Base-by-base conservation (phyloP, 2,329 filamentous ascomycete genomes). In the Clonostachys rosea region DNA sequence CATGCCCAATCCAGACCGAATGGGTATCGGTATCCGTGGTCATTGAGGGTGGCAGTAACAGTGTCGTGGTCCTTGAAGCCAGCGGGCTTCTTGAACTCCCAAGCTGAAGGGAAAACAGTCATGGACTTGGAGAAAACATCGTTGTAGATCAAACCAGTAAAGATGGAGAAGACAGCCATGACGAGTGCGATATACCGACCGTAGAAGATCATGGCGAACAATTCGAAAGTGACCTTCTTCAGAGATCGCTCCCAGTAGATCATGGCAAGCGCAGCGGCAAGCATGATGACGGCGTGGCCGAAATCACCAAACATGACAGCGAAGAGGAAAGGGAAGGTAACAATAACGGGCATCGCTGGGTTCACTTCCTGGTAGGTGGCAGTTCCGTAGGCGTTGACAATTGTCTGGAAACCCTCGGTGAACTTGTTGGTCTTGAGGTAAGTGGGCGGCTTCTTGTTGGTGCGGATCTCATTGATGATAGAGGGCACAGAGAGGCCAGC, bases 221-320 rank as follows among this genome's bases (percentile, higher is more conserved):
- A 77, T 68, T 99, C 95, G 61, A 97, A 95, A 0, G 73, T 77
- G 48, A 96, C 86, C 75, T 99, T 99, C 67, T 92, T 91, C 35
- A 99, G 75, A 50, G 87, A 84, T 71, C 89, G 91, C 70, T 99
- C 94, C 78, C 86, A 97, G 72, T 96, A 89, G 57, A 99, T 97
- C 91, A 99, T 96, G 48, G 91, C 89, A 47, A 84, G 61, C 13
- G 94, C 89, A 48, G 90, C 88, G 47, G 82, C 64, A 40, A 92
- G 78, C 87, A 99, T 95, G 66, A 99, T 87, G 54, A 86, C 68
- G 55, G 92, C 94, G 62, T 99, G 94, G 45, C 94, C 95, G 49
- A 96, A 86, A 69, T 99, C 94, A 75, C 94, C 95, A 64, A 99
- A 99, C 94, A 99, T 99, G 81, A 99, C 94, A 44, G 94, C 94